Evolutionary conservation across 139 green algal species (phyloP), one percentile per base, ranked within the genome.

Genomic region (Chlorella sp.): DNA sequence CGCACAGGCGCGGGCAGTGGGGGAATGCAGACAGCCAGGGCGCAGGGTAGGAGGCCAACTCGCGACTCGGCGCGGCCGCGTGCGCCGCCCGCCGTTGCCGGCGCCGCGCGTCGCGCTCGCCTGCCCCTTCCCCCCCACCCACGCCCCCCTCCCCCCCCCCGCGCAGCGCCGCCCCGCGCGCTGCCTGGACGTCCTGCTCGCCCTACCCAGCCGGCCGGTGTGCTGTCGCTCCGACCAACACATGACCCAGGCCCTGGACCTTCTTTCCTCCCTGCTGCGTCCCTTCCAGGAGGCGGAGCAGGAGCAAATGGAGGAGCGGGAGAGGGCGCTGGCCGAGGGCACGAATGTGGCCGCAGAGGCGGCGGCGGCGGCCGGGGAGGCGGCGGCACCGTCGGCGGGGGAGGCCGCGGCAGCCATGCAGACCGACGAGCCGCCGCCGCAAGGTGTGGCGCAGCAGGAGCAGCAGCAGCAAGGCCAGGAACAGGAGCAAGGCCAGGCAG

Each of bases 131-230:
- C n/a, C n/a, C n/a, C n/a, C n/a, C n/a, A n/a, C n/a, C n/a, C n/a
- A n/a, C n/a, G n/a, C n/a, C n/a, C n/a, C n/a, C n/a, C n/a, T n/a
- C n/a, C n/a, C n/a, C n/a, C n/a, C n/a, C n/a, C n/a, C n/a, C n/a
- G n/a, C n/a, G n/a, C n/a, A n/a, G n/a, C n/a, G n/a, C n/a, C n/a
- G n/a, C n/a, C n/a, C n/a, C n/a, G n/a, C n/a, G 78, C 81, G 9
- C 23, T 73, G 62, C 38, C 62, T 97, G 29, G 84, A 93, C 71
- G 82, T 97, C 70, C 84, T 97, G 67, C 79, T 98, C 45, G 60
- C 65, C 15, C 50, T 92, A 73, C 80, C 95, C 56, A 67, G 55
- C 8, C 71, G 73, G 59, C 77, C 89, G 2, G 36, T 89, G 50
- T 92, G 84, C 72, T 46, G 80, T 60, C 80, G 83, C 74, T 86